phyloP scores from a whole-genome alignment of 2,329 filamentous ascomycete genomes.

The Cladorrhinum sp. region DNA sequence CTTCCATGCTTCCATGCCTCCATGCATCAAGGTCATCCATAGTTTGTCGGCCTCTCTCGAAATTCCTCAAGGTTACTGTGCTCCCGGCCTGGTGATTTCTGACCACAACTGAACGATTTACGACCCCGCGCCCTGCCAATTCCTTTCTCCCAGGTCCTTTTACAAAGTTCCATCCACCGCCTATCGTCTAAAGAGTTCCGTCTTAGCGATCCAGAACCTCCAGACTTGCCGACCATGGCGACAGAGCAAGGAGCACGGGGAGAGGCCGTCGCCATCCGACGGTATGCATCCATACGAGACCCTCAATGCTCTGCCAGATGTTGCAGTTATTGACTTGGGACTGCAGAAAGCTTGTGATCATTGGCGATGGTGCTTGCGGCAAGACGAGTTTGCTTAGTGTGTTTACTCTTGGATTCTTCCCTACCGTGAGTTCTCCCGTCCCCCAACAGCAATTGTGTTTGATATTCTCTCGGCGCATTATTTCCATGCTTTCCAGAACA shows the following conservation, averaged over 20 bases:
- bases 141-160: background rate
- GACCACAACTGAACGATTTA: background rate
- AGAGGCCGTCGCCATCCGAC: slow-evolving; percentile 37
- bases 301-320: background rate
- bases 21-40: slow-evolving; percentile 18
- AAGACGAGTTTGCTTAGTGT: slow-evolving; percentile 97
- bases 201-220: background rate
- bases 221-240: slow-evolving; percentile 32
- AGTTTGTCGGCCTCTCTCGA: slow-evolving; percentile 11
- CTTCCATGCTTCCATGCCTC: slow-evolving; percentile 9
- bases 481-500: background rate
- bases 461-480: background rate
- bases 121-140: background rate
- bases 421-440: slow-evolving; percentile 67
- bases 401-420: slow-evolving; percentile 96
- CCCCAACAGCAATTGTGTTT: background rate
- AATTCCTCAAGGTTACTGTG: slow-evolving; percentile 4
- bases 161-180: background rate
- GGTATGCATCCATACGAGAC: slow-evolving; percentile 28
- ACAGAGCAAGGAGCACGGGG: slow-evolving; percentile 26
- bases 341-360: slow-evolving; percentile 88
- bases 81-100: background rate
- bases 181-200: background rate
- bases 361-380: slow-evolving; percentile 94
- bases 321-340: slow-evolving; percentile 6